Base-by-base conservation (phyloP, 192 early-diverging fungal species). In the Entomortierella chlamydospora region DNA sequence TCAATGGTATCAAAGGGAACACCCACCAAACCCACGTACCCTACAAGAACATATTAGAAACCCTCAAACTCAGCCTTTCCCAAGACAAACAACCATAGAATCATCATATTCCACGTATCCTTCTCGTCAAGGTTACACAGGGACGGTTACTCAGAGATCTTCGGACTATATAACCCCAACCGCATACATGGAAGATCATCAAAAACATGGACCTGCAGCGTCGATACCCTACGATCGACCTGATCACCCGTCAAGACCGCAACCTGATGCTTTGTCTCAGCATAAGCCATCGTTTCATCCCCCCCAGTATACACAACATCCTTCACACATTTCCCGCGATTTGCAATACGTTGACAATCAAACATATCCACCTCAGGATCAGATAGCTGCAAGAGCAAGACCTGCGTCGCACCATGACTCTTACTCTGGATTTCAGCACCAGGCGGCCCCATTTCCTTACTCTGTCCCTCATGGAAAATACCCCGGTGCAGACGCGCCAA, bases 151-250 rank as follows among this genome's bases (percentile, higher is more conserved):
- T 13, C 62, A 53, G 30, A 64, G 58, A 53, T 34, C 55, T 15
- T 8, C 49, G 31, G 68, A 70, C 9, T 53, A 43, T 61, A 43
- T 28, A 33, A 15, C 45, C 22, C 18, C 61, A 18, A 13, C 29
- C 0, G 26, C 39, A 7, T 58, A 70, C 47, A 10, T 49, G 25
- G 57, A 52, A 18, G 58, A 54, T 20, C 58, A 70, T 20, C 58
- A 70, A n/a, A n/a, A n/a, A 20, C 68, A 57, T n/a, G 23, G 57
- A 22, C 9, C 49, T n/a, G 22, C 34, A 1, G 22, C 34, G 0
- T 34, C 68, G 9, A 42, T 53, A 18, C 29, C 57, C 0, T 70
- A 53, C 39, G 68, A 70, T 61, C 68, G 68, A 15, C 17, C 45
- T 11, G 68, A 70, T 6, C 56, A 70, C 34, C 5, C 18, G 2